phyloP scores from a whole-genome alignment of 1,284 basidiomycete genomes.

The Farysia itapuensis region DNA sequence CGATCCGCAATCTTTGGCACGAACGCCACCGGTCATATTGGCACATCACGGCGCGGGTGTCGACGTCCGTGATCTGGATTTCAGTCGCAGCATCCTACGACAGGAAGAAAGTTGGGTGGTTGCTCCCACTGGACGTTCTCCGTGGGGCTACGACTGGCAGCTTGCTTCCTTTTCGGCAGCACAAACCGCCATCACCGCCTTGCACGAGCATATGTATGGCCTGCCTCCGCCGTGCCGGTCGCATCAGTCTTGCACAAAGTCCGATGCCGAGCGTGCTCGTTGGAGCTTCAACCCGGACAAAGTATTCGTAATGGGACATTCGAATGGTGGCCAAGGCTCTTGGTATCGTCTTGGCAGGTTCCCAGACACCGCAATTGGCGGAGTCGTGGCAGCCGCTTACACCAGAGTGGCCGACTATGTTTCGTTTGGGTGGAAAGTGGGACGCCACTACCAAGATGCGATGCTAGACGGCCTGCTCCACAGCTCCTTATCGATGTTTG shows the following conservation, averaged over 20 bases:
- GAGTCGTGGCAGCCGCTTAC: constrained; percentile 22
- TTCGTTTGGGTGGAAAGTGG: constrained; percentile 68
- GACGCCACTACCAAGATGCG: constrained; percentile 75
- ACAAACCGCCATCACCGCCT: constrained; percentile 66
- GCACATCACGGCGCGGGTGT: constrained; percentile 82
- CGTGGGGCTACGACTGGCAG: constrained; percentile 81
- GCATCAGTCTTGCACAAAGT: not conserved
- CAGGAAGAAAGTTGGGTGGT: constrained; percentile 71
- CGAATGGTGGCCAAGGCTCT: constrained; percentile 87
- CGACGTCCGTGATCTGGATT: constrained; percentile 62
- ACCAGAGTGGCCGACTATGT: constrained; percentile 74
- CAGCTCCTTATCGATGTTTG: constrained; percentile 74
- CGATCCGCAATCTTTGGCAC: not conserved
- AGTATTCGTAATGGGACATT: constrained; percentile 77
- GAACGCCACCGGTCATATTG: constrained; percentile 68
- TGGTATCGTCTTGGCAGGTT: constrained; percentile 76
- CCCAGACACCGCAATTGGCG: constrained; percentile 73
- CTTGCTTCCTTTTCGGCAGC: constrained; percentile 71
- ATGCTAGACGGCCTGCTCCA: constrained; percentile 71
- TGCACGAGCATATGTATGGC: constrained; percentile 52
- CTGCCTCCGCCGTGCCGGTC: constrained; percentile 2
- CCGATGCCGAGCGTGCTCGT: constrained; percentile 1
- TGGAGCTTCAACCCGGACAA: constrained; percentile 44
- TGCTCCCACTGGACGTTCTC: constrained; percentile 67
- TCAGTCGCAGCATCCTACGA: constrained; percentile 65